Conservation (phyloP, 2,329 filamentous ascomycete genomes). For the Apiospora koreana region DNA sequence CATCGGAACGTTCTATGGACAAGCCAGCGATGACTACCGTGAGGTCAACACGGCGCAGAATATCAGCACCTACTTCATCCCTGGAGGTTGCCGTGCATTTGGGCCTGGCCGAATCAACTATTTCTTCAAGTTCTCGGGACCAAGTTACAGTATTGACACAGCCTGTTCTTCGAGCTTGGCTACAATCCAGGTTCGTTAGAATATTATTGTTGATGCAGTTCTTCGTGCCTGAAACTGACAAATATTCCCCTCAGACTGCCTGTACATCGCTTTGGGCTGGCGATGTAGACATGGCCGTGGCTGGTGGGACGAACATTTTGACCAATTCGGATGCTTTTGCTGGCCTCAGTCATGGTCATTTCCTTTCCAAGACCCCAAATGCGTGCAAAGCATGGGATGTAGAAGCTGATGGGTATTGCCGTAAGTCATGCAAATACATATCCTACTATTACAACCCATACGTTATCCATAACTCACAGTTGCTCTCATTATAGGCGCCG, state of each 20-base stretch:
- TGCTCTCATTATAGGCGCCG: too few species aligned
- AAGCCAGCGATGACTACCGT: slow-evolving; percentile 77
- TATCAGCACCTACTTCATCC: slow-evolving; percentile 59
- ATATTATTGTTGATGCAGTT: too few species aligned
- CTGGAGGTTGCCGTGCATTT: slow-evolving; percentile 44
- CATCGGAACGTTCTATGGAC: slow-evolving; percentile 74
- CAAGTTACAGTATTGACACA: slow-evolving; percentile 74
- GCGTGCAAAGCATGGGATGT: slow-evolving; percentile 60
- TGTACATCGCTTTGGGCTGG: slow-evolving; percentile 50
- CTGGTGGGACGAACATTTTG: slow-evolving; percentile 65
- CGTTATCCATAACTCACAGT: too few species aligned
- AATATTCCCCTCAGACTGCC: too few species aligned
- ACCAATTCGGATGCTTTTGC: slow-evolving; percentile 68
- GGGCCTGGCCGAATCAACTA: slow-evolving; percentile 67
- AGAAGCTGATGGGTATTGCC: slow-evolving; percentile 57
- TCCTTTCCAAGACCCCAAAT: slow-evolving; percentile 52
- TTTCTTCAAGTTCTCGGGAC: slow-evolving; percentile 75
- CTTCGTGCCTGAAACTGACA: too few species aligned
- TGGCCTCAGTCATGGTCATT: slow-evolving; percentile 64
- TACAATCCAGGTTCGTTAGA: too few species aligned
- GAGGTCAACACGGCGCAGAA: slow-evolving; percentile 74
- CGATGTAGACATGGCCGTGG: slow-evolving; percentile 66
- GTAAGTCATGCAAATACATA: too few species aligned
- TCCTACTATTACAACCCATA: too few species aligned
- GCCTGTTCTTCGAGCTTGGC: slow-evolving; percentile 76